Evolutionary conservation across 176 grass and related monocot species (phyloP), one percentile per base, ranked within the genome.

Genomic region (Lolium multiflorum): DNA sequence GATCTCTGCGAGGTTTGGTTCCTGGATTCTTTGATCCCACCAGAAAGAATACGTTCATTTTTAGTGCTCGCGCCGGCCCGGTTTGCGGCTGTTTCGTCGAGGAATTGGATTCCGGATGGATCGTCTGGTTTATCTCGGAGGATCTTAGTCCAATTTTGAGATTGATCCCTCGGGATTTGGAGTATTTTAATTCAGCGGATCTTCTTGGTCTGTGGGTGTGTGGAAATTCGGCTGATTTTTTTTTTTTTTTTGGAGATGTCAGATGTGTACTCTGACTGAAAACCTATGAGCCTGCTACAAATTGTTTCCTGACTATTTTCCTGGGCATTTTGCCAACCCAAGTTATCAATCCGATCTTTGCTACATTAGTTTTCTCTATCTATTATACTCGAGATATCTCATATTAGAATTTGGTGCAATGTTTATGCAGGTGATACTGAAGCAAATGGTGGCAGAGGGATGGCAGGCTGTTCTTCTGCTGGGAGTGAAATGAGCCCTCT

Each of bases 21-120:
- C 81, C 60, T 79, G 22, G 84, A 62, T 84, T 84, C 41, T 69
- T 54, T 71, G 41, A 84, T 85, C 70, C 76, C 74, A 44, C 60
- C n/a, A 17, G 31, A 50, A 14, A 18, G 50, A 11, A 38, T 35
- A 9, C 18, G 3, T 9, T 7, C 5, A 2, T 67, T 37, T 77
- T 77, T 75, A 10, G 7, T 47, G 46, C 41, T 55, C 2, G 9
- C 51, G 16, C 16, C 51, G 79, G 28, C 18, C 18, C 52, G 1
- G 28, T 62, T 71, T 66, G 28, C 65, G 56, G 56, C 81, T 0
- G 54, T 12, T 78, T 46, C 82, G n/a, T 82, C 52, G 61, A 76
- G 41, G 63, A 51, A 10, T 48, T 65, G 44, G 65, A 83, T 74
- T 87, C 18, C 13, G 55, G 79, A 20, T 71, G n/a, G 43, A 72